Evolutionary conservation across 2,329 filamentous ascomycete species (phyloP).

Genomic region (Pseudohalonectria lignicola): DNA sequence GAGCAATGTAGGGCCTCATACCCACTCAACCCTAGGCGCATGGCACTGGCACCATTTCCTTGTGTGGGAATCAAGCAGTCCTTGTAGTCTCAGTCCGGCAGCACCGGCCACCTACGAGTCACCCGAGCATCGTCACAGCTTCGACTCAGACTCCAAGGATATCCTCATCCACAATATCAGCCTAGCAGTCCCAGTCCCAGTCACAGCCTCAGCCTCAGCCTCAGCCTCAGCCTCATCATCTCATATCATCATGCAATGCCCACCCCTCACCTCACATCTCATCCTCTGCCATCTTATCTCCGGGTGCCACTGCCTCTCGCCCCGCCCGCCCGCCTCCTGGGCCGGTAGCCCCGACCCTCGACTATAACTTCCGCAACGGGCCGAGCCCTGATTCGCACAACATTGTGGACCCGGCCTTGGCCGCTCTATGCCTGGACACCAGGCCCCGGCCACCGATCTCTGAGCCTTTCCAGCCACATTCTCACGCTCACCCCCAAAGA

Average conservation of each 20-base stretch:
- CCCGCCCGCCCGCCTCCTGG: neutral
- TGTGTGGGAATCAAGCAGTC: too few species aligned
- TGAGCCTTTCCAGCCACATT: neutral
- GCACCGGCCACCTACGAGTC: too few species aligned
- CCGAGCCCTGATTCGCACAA: conserved; percentile 1
- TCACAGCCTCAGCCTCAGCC: neutral
- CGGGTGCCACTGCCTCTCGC: neutral
- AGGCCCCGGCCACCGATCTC: neutral
- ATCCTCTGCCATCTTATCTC: neutral
- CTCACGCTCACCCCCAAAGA: too few species aligned
- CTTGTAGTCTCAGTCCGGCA: too few species aligned
- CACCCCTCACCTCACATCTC: conserved; percentile 1
- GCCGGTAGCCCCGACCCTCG: conserved; percentile 1
- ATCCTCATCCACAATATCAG: too few species aligned
- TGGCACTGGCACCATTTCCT: too few species aligned
- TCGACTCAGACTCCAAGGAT: too few species aligned
- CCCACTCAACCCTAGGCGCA: too few species aligned
- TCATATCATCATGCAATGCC: neutral
- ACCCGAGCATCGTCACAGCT: too few species aligned
- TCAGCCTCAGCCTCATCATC: neutral
- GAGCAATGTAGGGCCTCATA: conserved; percentile 14
- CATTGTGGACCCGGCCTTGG: conserved; percentile 2
- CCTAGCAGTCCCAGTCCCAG: too few species aligned
- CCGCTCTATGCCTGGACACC: neutral
- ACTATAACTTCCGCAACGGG: conserved; percentile 1